A percentile compares a stretch with the other conserved stretches of the same genome.
These are phyloP conservation scores for Saccharomyces hybrid DNA, from an alignment of 1,139 yeast genomes.

Conservation along the genomic window DNA sequence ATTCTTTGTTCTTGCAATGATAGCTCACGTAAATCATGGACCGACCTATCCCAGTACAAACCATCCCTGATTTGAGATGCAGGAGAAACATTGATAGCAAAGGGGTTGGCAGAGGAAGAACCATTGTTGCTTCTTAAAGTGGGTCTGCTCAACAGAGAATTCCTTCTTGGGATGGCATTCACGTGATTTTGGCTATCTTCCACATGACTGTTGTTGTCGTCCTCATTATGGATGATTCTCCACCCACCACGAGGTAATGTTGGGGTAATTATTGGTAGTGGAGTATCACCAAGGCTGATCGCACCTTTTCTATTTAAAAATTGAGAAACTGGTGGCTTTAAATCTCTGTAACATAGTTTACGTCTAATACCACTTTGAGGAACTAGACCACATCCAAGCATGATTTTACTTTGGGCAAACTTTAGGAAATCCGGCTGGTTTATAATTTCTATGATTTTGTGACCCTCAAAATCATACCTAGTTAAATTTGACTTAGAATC, in stretches of 20 bases:
- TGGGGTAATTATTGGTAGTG: conserved; percentile 25
- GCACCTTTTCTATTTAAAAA: conserved; percentile 29
- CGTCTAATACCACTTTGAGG: conserved; percentile 25
- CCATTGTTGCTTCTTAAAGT: background rate
- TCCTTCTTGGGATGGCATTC: background rate
- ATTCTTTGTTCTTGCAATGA: conserved; percentile 2
- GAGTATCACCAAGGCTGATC: conserved; percentile 19
- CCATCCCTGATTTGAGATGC: conserved; percentile 17
- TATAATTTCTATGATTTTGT: conserved; percentile 47
- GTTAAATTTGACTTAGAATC: conserved; percentile 31
- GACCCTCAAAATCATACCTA: conserved; percentile 58
- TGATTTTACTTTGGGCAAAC: conserved; percentile 54
- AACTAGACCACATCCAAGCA: conserved; percentile 30
- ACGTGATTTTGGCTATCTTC: conserved; percentile 5
- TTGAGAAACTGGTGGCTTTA: conserved; percentile 29
- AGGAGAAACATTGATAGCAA: background rate
- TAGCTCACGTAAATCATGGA: conserved; percentile 16
- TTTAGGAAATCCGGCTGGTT: conserved; percentile 54
- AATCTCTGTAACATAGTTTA: conserved; percentile 25
- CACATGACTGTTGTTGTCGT: conserved; percentile 5
- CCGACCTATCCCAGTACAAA: conserved; percentile 31
- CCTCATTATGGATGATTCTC: conserved; percentile 19
- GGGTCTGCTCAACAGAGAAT: background rate
- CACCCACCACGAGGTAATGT: conserved; percentile 31
- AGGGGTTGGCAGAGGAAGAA: background rate